Percentiles rank a stretch among this genome's conserved stretches.
Evolutionary conservation across 2,329 filamentous ascomycete genomes (phyloP).

Genomic region (Graphium sp.): DNA sequence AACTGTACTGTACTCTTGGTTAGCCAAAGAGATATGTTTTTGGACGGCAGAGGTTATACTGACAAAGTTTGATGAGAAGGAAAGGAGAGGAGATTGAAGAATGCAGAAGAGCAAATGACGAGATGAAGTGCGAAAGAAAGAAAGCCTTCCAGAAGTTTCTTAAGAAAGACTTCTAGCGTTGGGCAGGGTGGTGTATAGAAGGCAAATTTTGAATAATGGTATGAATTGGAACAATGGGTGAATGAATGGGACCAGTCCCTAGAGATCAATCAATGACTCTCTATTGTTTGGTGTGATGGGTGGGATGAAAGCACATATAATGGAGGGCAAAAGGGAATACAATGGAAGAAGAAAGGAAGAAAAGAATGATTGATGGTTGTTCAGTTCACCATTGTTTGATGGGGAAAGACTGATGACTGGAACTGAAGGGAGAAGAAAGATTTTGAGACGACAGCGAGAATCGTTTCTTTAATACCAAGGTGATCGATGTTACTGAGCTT

Average conservation of each 20-base stretch:
- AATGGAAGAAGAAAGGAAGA: conserved; percentile 1
- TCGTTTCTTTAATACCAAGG: conserved; percentile 11
- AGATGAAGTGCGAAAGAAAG: conserved; percentile 1
- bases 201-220: too few relatives aligned
- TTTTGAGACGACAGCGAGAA: conserved; percentile 8
- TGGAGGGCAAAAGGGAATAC: neutral
- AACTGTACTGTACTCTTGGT: too few relatives aligned
- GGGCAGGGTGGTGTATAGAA: too few relatives aligned
- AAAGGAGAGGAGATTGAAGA: conserved; percentile 1
- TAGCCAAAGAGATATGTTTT: too few relatives aligned
- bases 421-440: conserved; percentile 5
- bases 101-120: neutral
- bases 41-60: too few relatives aligned
- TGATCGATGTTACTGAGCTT: too few relatives aligned
- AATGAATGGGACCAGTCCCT: too few relatives aligned
- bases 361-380: conserved; percentile 8
- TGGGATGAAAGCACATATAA: neutral
- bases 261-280: too few relatives aligned
- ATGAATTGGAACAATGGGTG: too few relatives aligned
- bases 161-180: too few relatives aligned
- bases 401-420: conserved; percentile 7
- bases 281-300: too few relatives aligned
- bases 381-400: conserved; percentile 12
- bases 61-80: too few relatives aligned
- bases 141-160: neutral